These are phyloP conservation scores for Cutaneotrichosporon cutaneum DNA, from an alignment of 1,284 basidiomycete species.

Conservation along the genomic window DNA sequence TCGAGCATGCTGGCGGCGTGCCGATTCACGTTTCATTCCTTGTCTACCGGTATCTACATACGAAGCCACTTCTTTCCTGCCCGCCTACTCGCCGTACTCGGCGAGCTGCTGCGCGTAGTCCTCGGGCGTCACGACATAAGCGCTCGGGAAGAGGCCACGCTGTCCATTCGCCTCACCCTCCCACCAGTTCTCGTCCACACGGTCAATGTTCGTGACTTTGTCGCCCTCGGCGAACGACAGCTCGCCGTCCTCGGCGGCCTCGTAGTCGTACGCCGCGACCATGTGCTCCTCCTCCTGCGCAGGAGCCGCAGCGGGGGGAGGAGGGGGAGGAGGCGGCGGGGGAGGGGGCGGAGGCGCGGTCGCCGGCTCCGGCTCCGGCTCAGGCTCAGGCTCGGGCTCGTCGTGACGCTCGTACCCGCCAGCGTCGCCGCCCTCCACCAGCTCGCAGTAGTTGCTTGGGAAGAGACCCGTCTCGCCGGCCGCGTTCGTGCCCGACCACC, in stretches of 20 bases:
- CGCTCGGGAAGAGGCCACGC: constrained; percentile 73
- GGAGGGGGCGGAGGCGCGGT: constrained; percentile 41
- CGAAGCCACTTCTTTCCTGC: not conserved
- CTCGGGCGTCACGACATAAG: constrained; percentile 29
- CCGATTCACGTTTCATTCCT: not conserved
- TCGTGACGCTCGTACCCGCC: constrained; percentile 30
- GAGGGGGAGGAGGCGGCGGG: constrained; percentile 42
- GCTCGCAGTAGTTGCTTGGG: constrained; percentile 75
- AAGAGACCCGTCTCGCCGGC: constrained; percentile 67
- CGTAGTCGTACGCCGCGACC: constrained; percentile 58
- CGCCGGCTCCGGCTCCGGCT: constrained; percentile 42
- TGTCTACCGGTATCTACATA: constrained; percentile 1
- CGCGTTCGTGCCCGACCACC: constrained; percentile 73
- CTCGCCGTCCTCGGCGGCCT: constrained; percentile 85
- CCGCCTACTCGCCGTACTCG: constrained; percentile 7
- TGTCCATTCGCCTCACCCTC: constrained; percentile 68
- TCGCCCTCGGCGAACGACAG: constrained; percentile 80
- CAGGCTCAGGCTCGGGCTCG: constrained; percentile 40
- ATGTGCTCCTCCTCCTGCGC: constrained; percentile 26
- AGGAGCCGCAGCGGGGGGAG: constrained; percentile 25
- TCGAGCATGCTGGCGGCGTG: constrained; percentile 74
- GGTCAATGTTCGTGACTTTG: constrained; percentile 60
- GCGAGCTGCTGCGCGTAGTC: constrained; percentile 24
- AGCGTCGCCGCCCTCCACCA: constrained; percentile 56
- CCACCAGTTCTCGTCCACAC: constrained; percentile 79